Percentiles rank a stretch among this genome's conserved stretches.
Evolutionary conservation across 495 filamentous ascomycete genomes (phyloP).

Genomic region (Xylaria acuta): DNA sequence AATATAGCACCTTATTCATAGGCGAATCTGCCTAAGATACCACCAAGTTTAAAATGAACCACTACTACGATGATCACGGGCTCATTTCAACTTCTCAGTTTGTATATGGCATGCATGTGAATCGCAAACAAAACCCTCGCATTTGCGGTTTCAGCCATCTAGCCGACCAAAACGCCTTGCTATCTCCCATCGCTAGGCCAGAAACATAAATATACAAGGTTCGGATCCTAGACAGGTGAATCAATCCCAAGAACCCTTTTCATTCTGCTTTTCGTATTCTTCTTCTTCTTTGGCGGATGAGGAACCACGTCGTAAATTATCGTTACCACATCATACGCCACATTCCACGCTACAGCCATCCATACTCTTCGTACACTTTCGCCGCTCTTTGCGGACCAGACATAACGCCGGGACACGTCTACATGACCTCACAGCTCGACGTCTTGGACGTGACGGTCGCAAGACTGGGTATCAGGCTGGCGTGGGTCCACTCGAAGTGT

Average conservation of each 20-base stretch:
- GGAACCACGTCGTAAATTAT: constrained; percentile 6
- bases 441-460: constrained; percentile 21
- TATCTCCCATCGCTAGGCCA: constrained; percentile 21
- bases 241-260: background rate
- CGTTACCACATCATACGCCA: constrained; percentile 4
- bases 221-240: constrained; percentile 8
- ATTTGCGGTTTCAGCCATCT: constrained; percentile 31
- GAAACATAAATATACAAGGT: constrained; percentile 29
- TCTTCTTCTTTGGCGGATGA: background rate
- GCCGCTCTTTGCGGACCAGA: background rate
- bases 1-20: constrained; percentile 1
- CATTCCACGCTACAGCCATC: constrained; percentile 14
- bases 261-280: background rate
- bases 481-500: constrained; percentile 57
- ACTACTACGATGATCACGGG: background rate
- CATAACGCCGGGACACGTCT: background rate
- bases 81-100: background rate
- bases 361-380: background rate
- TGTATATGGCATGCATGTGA: background rate
- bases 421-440: constrained; percentile 49
- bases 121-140: constrained; percentile 21
- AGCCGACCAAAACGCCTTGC: constrained; percentile 28
- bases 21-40: background rate
- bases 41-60: background rate
- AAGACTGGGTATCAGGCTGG: constrained; percentile 38